These are phyloP conservation scores for Coelastrella sp. DNA, from an alignment of 139 green algal species.

Conservation along the genomic window DNA sequence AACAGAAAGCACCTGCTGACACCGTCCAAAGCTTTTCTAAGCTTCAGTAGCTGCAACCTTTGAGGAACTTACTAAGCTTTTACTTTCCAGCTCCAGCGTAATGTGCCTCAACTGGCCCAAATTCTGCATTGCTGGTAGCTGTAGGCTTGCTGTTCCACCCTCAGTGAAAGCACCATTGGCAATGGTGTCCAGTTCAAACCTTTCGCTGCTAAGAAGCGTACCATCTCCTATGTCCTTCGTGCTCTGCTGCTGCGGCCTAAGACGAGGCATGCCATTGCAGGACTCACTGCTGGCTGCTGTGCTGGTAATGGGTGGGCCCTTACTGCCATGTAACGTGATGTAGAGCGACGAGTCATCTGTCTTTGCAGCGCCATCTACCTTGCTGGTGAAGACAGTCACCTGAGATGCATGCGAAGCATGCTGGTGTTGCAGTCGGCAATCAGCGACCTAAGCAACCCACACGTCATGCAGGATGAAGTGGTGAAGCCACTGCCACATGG, in stretches of 20 bases:
- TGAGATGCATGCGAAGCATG: background rate
- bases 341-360: background rate
- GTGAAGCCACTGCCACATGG: too few species aligned
- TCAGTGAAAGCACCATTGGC: background rate
- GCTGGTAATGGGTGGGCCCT: slow-evolving; percentile 15
- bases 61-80: background rate
- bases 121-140: background rate
- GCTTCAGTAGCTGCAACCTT: background rate
- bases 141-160: background rate
- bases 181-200: background rate
- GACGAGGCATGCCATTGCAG: background rate
- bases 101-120: slow-evolving; percentile 35
- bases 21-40: too few species aligned
- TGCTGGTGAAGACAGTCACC: slow-evolving; percentile 22
- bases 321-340: slow-evolving; percentile 10
- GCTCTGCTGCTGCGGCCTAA: slow-evolving; percentile 14
- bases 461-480: too few species aligned
- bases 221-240: too few species aligned
- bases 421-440: too few species aligned
- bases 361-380: background rate
- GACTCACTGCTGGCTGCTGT: background rate
- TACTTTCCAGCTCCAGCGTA: slow-evolving; percentile 9
- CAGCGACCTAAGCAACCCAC: too few species aligned
- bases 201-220: background rate
- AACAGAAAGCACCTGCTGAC: too few species aligned